Base-by-base conservation (phyloP, 495 filamentous ascomycete species). In the Neurospora sp. region DNA sequence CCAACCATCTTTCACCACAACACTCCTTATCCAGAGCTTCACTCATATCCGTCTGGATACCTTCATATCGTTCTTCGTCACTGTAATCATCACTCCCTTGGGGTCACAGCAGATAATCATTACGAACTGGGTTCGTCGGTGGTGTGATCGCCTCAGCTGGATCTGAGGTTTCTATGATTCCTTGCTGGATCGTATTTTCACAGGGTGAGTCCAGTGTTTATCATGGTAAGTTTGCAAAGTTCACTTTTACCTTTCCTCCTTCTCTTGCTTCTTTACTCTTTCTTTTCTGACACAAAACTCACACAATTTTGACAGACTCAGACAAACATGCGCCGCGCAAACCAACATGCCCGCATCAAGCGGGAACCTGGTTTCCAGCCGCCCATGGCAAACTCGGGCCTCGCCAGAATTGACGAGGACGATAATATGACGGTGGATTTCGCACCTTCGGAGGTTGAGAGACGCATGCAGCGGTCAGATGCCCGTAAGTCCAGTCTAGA, bases 401-500 rank as follows among this genome's bases (percentile, higher is more conserved):
- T 45, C 38, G 4, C 45, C 13, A 2, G 72, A 34, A 10, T 54
- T 39, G 40, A 66, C 40, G 9, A n/a, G 43, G 62, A 17, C 40
- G 74, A 39, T 6, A 34, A 62, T 15, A 4, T 31, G 28, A 62
- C 54, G 54, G 54, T 62, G 24, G 54, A n/a, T n/a, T n/a, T n/a
- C n/a, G n/a, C 54, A 34, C 54, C 28, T 1, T 62, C 54, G 17
- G 54, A 62, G 9, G 54, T 34, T 15, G 54, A 62, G 54, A 62
- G 54, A 62, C 54, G 54, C 28, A 62, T 62, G 54, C 54, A 62
- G 19, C 38, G 72, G 74, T 81, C 79, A 3, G 66, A 31, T 38
- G 79, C 79, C 24, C 79, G 79, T 80, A 74, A 80, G 79, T 80
- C 19, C 10, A 21, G 9, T 48, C 54, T 28, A 62, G 54, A 62